Evolutionary conservation across 345 rosid species (phyloP), one percentile per base, ranked within the genome.

Genomic region (Capsella bursapastoris): DNA sequence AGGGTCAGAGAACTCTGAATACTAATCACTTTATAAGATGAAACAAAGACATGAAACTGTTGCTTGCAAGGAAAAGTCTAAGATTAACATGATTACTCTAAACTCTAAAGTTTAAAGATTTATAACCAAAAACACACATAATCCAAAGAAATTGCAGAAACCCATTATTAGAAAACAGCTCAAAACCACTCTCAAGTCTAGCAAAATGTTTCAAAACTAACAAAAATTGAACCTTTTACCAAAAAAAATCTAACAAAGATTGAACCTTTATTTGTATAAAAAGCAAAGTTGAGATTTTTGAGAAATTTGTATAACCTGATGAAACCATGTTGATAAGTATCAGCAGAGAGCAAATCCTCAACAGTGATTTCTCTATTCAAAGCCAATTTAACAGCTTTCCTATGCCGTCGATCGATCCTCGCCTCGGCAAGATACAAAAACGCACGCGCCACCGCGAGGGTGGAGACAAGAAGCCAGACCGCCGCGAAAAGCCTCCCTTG

Each of bases 361-460:
- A 88, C 84, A 0, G 93, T 90, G 14, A 90, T 83, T 0, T 90
- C 89, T 66, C 91, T 77, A 32, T 82, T 83, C 82, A 90, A 68
- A 13, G 87, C 88, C 86, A 80, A 85, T 69, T 90, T 84, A 1
- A 90, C 82, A 57, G 86, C 82, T 73, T 70, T 83, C 82, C 93
- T 35, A 53, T 90, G 91, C 63, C 93, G 60, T 57, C 82, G 82
- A 72, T 88, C 91, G 14, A 88, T 83, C 60, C 96, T 85, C 0
- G 91, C 91, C 65, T 90, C 96, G 0, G 90, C 91, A 57, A 90
- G 57, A 68, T 84, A 90, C 57, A 90, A 40, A 73, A 90, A 90
- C 14, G 93, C 96, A 53, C 91, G 76, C 8, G 91, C 96, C 72
- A 90, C 96, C 29, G 89, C 90, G 25, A 88, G 79, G 0, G 96